Evolutionary conservation across 169 alveolate species (phyloP).

Genomic region (Cryptosporidium sp.): DNA sequence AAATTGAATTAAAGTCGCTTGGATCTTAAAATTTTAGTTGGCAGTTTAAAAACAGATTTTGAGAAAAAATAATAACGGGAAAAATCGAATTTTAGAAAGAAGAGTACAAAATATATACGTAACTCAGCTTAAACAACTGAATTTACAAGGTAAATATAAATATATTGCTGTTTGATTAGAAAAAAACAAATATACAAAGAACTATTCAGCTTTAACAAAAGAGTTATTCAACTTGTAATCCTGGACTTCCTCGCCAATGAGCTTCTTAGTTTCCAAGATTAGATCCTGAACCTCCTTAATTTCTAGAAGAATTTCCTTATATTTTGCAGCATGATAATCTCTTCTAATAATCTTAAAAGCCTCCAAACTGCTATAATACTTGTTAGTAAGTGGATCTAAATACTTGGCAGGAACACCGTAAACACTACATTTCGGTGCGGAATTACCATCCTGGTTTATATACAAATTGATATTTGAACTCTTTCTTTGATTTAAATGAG

Average conservation of each 20-base stretch:
- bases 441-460: not conserved
- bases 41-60: too few relatives aligned
- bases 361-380: constrained; percentile 53
- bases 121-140: not conserved
- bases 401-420: constrained; percentile 54
- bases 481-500: not conserved
- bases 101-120: too few relatives aligned
- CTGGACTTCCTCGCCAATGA: not conserved
- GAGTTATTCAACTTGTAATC: not conserved
- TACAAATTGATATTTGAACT: not conserved
- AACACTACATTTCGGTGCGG: constrained; percentile 1
- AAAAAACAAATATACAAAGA: not conserved
- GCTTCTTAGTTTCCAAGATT: constrained; percentile 10
- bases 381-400: constrained; percentile 58
- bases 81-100: too few relatives aligned
- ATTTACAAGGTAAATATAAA: not conserved
- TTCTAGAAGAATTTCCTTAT: constrained; percentile 20
- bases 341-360: constrained; percentile 48
- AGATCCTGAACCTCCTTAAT: constrained; percentile 28
- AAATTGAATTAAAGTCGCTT: not conserved
- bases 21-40: not conserved
- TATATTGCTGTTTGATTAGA: not conserved
- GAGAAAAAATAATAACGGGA: not conserved
- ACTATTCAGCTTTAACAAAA: not conserved
- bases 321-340: constrained; percentile 31